A percentile compares a stretch with the other conserved stretches of the same genome.
Conservation (phyloP, 139 green algal species). For the Haematococcus sp. region DNA sequence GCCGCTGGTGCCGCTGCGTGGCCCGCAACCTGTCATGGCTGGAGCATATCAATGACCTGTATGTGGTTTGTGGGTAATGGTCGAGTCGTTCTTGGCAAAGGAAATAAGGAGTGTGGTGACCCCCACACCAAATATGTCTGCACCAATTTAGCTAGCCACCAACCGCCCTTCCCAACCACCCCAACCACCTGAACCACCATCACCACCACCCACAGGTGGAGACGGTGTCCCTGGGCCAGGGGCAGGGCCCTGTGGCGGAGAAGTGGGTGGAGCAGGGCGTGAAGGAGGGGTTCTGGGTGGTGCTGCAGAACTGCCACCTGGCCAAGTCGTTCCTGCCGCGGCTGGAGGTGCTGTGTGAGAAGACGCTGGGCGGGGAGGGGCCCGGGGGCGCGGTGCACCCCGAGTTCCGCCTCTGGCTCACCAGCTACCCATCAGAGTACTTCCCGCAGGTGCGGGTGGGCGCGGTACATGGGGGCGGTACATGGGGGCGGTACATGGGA, state of each 20-base stretch:
- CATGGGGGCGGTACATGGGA: no score
- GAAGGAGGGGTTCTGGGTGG: constrained; percentile 68
- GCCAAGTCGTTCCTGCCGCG: constrained; percentile 65
- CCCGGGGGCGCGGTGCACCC: constrained; percentile 5
- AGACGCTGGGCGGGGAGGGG: constrained; percentile 23
- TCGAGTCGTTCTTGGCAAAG: no score
- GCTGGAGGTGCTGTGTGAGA: constrained; percentile 56
- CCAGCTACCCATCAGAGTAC: constrained; percentile 55
- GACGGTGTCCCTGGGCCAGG: constrained; percentile 69
- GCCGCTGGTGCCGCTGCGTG: no score
- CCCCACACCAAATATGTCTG: no score
- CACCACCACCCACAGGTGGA: constrained; percentile 42
- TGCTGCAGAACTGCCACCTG: constrained; percentile 81
- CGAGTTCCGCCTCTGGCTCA: constrained; percentile 78
- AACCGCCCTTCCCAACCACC: no score
- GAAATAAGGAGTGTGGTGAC: no score
- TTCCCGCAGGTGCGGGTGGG: constrained; percentile 46
- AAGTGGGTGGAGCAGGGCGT: constrained; percentile 52
- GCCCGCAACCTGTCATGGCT: no score
- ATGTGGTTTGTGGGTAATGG: no score
- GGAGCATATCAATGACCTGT: no score
- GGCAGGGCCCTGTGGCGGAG: constrained; percentile 68
- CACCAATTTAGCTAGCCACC: no score
- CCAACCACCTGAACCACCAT: no score
- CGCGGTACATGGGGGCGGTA: no score